phyloP scores from a whole-genome alignment of 1,284 basidiomycete genomes.

The Sanghuangporus sanghuang region DNA sequence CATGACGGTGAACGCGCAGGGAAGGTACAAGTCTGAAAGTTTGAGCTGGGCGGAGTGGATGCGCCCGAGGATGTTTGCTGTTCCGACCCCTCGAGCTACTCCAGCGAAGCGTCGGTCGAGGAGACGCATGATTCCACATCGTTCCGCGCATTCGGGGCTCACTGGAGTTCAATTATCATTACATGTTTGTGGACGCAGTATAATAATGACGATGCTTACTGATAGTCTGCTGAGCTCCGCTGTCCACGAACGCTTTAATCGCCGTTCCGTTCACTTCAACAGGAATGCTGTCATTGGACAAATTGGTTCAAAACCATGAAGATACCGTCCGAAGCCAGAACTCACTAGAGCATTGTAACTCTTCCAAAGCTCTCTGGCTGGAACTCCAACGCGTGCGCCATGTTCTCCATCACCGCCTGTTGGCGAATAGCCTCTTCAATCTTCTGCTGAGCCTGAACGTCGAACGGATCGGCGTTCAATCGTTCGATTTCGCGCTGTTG shows the following conservation, averaged over 20 bases:
- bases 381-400: slow-evolving; percentile 89
- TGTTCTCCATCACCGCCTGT: slow-evolving; percentile 86
- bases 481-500: slow-evolving; percentile 61
- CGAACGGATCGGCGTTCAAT: slow-evolving; percentile 83
- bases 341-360: slow-evolving; percentile 95
- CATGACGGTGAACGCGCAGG: slow-evolving; percentile 94
- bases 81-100: slow-evolving; percentile 93
- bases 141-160: slow-evolving; percentile 91
- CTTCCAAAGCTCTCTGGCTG: slow-evolving; percentile 91
- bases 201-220: slow-evolving; percentile 48
- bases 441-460: slow-evolving; percentile 85
- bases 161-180: slow-evolving; percentile 42
- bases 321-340: slow-evolving; percentile 11
- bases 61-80: slow-evolving; percentile 90
- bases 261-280: slow-evolving; percentile 90
- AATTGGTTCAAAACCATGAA: background rate
- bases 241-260: slow-evolving; percentile 97
- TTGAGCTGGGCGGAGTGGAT: slow-evolving; percentile 94
- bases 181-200: slow-evolving; percentile 7
- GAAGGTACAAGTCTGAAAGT: slow-evolving; percentile 76
- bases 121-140: slow-evolving; percentile 92
- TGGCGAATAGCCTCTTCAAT: slow-evolving; percentile 95
- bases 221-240: slow-evolving; percentile 94
- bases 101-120: slow-evolving; percentile 86
- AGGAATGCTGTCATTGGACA: slow-evolving; percentile 47